A percentile compares a stretch with the other conserved stretches of the same genome.
Evolutionary conservation across 306 rosid species (phyloP).

Genomic region (Arachis hypogaea): DNA sequence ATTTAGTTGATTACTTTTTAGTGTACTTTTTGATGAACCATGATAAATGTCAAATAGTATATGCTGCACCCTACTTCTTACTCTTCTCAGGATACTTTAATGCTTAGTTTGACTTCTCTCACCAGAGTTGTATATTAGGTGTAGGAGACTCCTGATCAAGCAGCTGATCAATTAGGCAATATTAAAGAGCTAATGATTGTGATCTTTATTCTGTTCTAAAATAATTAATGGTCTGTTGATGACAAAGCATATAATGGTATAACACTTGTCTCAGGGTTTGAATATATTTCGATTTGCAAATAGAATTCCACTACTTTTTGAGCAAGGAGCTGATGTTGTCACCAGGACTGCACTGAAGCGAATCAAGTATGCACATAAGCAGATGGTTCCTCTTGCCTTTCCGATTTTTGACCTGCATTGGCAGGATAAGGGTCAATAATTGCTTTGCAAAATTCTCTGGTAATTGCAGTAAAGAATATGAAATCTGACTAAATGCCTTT

Average conservation of each 20-base stretch:
- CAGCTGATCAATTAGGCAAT: conserved; percentile 25
- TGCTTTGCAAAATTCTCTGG: conserved; percentile 31
- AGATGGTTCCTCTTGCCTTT: conserved; percentile 5
- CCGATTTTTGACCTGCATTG: conserved; percentile 9
- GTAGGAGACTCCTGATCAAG: not conserved
- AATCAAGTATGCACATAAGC: conserved; percentile 62
- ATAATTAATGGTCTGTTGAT: conserved; percentile 28
- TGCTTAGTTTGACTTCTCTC: conserved; percentile 14
- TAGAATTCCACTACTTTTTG: conserved; percentile 98
- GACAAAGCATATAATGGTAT: conserved; percentile 26
- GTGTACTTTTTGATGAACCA: conserved; percentile 24
- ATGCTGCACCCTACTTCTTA: not conserved
- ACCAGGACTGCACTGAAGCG: conserved; percentile 93
- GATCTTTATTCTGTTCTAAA: conserved; percentile 34
- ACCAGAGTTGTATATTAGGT: conserved; percentile 7
- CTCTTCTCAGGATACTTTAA: not conserved
- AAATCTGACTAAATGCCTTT: conserved; percentile 32
- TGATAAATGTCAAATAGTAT: not conserved
- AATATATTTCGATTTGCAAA: conserved; percentile 96
- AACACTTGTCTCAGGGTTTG: conserved; percentile 69
- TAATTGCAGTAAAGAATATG: conserved; percentile 2
- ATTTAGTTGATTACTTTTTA: conserved; percentile 10
- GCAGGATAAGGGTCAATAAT: conserved; percentile 17
- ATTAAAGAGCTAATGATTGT: conserved; percentile 35
- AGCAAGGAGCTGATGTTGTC: conserved; percentile 99